These are phyloP conservation scores for Colletotrichum gloeosporioides DNA, from an alignment of 2,329 filamentous ascomycete species.

Conservation along the genomic window DNA sequence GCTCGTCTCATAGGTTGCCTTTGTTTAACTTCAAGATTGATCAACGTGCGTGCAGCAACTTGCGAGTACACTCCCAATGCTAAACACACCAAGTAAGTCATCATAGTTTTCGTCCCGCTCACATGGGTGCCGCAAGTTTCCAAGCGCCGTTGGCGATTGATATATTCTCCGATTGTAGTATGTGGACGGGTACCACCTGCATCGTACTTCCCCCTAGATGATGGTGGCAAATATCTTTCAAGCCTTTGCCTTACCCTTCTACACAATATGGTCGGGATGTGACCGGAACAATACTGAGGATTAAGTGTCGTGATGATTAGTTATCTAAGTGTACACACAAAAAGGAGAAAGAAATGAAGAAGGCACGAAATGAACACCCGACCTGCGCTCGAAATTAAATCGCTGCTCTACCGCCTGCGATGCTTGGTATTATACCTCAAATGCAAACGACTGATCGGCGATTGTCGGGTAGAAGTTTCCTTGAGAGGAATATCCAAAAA, in stretches of 20 bases:
- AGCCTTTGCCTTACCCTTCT: neutral
- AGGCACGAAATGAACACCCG: neutral
- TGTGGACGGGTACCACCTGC: no score
- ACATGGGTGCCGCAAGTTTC: neutral
- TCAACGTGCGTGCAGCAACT: neutral
- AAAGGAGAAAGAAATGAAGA: no score
- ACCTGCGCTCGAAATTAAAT: neutral
- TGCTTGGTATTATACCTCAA: no score
- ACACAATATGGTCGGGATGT: no score
- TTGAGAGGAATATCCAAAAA: no score
- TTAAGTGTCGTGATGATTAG: neutral
- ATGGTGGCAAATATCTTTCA: rapidly evolving
- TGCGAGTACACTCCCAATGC: neutral
- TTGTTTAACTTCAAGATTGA: neutral
- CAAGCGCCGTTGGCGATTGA: neutral
- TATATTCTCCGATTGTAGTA: neutral
- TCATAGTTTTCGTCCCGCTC: neutral
- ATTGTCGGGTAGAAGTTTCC: no score
- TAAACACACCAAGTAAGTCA: neutral
- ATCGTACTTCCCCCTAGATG: neutral
- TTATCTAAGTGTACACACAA: neutral
- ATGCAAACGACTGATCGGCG: no score
- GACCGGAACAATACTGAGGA: neutral
- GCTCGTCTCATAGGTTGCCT: neutral
- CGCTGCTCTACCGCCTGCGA: neutral